Evolutionary conservation across 108 stramenopile genomes (phyloP).

Genomic region (Cylindrotheca fusiformis): DNA sequence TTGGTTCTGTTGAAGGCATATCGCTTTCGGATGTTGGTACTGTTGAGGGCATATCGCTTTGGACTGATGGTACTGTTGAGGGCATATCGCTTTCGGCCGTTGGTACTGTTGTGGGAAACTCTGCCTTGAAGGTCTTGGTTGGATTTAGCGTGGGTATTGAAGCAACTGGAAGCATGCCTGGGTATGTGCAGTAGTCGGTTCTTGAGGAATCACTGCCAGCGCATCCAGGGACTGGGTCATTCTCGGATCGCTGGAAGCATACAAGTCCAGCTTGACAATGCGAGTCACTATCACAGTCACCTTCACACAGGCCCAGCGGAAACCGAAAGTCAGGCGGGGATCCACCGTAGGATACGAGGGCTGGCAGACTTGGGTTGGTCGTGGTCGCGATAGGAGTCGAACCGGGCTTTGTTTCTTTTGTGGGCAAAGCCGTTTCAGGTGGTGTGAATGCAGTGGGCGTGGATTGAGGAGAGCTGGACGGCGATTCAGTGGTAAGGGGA

Average conservation of each 20-base stretch:
- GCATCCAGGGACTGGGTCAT: slow-evolving; percentile 44
- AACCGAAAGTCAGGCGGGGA: slow-evolving; percentile 1
- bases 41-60: too few relatives aligned
- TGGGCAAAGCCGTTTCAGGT: background rate
- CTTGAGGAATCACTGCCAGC: slow-evolving; percentile 7
- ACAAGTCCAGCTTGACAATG: slow-evolving; percentile 32
- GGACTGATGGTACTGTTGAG: too few relatives aligned
- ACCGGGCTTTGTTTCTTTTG: too few relatives aligned
- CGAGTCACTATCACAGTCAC: slow-evolving; percentile 41
- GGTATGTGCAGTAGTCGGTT: slow-evolving; percentile 25
- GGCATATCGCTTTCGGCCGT: too few relatives aligned
- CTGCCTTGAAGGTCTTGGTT: too few relatives aligned
- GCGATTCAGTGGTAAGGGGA: too few relatives aligned
- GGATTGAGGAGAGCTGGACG: background rate
- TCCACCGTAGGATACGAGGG: slow-evolving; percentile 6
- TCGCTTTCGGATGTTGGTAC: too few relatives aligned
- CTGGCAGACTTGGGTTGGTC: too few relatives aligned
- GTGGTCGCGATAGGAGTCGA: too few relatives aligned
- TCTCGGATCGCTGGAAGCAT: slow-evolving; percentile 32
- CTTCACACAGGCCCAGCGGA: slow-evolving; percentile 44
- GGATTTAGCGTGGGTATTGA: too few relatives aligned
- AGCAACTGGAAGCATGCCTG: background rate
- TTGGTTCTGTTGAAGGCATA: too few relatives aligned
- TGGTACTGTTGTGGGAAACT: too few relatives aligned
- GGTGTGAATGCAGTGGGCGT: background rate